These are phyloP conservation scores for Trypanosoma avium DNA, from an alignment of 208 protist genomes.

Conservation along the genomic window DNA sequence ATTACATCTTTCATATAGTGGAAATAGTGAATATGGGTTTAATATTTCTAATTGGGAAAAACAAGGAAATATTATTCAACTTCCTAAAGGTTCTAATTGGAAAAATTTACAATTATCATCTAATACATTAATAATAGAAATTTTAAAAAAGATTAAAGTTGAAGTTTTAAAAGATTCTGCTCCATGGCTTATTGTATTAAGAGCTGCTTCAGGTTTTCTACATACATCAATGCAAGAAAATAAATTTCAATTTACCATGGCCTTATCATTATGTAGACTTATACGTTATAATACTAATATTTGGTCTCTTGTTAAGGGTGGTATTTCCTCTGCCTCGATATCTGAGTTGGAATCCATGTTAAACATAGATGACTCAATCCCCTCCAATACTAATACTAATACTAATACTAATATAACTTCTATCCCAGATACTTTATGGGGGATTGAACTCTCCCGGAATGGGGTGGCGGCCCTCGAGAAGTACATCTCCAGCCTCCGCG, in stretches of 20 bases:
- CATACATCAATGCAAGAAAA: conserved; percentile 3
- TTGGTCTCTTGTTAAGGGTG: conserved; percentile 27
- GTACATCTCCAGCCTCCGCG: conserved; percentile 6
- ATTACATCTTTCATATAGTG: conserved; percentile 23
- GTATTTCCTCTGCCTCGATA: conserved; percentile 12
- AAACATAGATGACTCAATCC: neutral
- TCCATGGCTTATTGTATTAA: conserved; percentile 29
- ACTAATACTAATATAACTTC: neutral
- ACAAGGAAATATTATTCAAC: conserved; percentile 3
- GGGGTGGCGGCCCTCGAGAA: conserved; percentile 27
- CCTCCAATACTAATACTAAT: neutral
- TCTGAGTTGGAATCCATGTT: conserved; percentile 18
- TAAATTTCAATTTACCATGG: neutral
- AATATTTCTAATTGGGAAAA: conserved; percentile 18
- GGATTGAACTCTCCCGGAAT: conserved; percentile 19
- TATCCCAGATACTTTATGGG: conserved; percentile 13
- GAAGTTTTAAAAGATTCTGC: conserved; percentile 20
- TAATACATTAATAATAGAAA: conserved; percentile 22
- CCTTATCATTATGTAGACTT: conserved; percentile 23
- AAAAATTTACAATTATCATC: conserved; percentile 19
- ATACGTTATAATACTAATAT: conserved; percentile 22
- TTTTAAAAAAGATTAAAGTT: conserved; percentile 5
- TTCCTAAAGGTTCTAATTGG: conserved; percentile 15
- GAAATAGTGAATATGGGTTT: conserved; percentile 15
- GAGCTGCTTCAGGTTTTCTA: conserved; percentile 23